Conservation (phyloP, 2,329 filamentous ascomycete species). For the Diplocarpon mali region DNA sequence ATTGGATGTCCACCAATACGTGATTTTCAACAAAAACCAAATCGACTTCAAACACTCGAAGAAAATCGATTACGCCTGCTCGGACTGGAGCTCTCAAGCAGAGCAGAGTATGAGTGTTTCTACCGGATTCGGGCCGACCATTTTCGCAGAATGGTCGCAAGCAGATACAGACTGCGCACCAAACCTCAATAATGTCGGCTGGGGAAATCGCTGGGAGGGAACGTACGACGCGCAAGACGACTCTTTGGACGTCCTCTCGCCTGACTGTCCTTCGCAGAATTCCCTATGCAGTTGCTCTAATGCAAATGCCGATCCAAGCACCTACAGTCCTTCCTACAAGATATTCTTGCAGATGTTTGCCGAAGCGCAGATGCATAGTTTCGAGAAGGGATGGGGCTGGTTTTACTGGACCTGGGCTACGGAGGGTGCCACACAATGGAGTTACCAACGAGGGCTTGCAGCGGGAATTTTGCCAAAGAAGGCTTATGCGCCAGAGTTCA, state of each 20-base stretch:
- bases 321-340: conserved; percentile 68
- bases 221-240: conserved; percentile 61
- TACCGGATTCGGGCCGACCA: conserved; percentile 82
- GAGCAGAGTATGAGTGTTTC: conserved; percentile 56
- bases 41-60: conserved; percentile 70
- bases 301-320: conserved; percentile 62
- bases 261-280: conserved; percentile 63
- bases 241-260: conserved; percentile 44
- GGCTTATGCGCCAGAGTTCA: conserved; percentile 60
- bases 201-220: conserved; percentile 85
- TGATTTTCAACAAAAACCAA: conserved; percentile 90
- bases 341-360: conserved; percentile 81
- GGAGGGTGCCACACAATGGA: conserved; percentile 80
- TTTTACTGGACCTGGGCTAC: conserved; percentile 99
- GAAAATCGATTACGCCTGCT: conserved; percentile 81
- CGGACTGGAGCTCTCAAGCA: conserved; percentile 75
- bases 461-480: conserved; percentile 71
- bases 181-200: conserved; percentile 80
- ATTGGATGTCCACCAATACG: conserved; percentile 96
- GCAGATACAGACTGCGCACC: conserved; percentile 89
- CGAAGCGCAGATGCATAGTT: conserved; percentile 89
- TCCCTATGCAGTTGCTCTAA: conserved; percentile 57
- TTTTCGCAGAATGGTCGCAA: conserved; percentile 96
- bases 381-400: conserved; percentile 92
- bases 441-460: conserved; percentile 68